Base-by-base conservation (phyloP, 169 alveolate genomes). In the Perkinsus olseni region DNA sequence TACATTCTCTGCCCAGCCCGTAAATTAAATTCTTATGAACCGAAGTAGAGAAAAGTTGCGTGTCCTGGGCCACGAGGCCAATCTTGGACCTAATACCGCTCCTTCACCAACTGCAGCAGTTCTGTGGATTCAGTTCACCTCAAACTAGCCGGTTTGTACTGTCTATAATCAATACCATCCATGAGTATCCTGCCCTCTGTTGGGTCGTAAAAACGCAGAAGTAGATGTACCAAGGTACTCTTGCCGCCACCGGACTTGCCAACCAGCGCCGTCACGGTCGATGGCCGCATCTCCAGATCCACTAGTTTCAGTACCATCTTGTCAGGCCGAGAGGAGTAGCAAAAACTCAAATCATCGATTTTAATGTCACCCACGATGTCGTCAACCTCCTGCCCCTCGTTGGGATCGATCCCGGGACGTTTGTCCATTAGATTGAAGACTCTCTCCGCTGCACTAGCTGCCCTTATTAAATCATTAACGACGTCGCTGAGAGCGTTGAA, bases 11-110 rank as follows among this genome's bases (percentile, higher is more conserved):
- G 91, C 91, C 82, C 82, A 91, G 45, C 21, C 96, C 96, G 38
- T 93, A 94, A n/a, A 82, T 74, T 48, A 95, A 62, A 62, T 94
- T 94, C 92, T 93, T 94, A 48, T 39, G 91, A 13, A 95, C 39
- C 20, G 95, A 92, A 37, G 50, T 45, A 50, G 95, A 39, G 92
- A 95, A 95, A n/a, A 95, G 94, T 91, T 92, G 95, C 74, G 97
- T 95, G 91, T 95, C 96, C 91, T 95, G 97, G 13, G 95, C 94
- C 10, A 95, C 96, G 48, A 95, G 93, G 48, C 95, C 95, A 36
- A 92, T 38, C 39, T 28, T 37, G 1, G 45, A 20, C 36, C 94
- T 91, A 39, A 51, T 40, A 39, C n/a, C n/a, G n/a, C n/a, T n/a
- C n/a, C n/a, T n/a, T n/a, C 0, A 31, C 17, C 38, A 74, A 39